A percentile compares a stretch with the other conserved stretches of the same genome.
Evolutionary conservation across 2,329 filamentous ascomycete species (phyloP).

Genomic region (Geosmithia putterillii): DNA sequence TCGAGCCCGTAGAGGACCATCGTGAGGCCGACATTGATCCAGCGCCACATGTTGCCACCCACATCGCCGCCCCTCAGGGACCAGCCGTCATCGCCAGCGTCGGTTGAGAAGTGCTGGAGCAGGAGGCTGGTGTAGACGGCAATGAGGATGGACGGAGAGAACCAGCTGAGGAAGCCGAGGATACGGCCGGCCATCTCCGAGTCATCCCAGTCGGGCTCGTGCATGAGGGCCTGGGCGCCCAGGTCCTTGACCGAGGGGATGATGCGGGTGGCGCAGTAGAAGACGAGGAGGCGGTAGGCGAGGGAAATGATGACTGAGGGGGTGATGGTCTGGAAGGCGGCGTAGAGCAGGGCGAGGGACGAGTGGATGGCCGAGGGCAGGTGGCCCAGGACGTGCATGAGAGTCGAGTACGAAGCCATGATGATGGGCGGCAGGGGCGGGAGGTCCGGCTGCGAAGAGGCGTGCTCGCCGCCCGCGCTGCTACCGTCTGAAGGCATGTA

Average conservation of each 20-base stretch:
- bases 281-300: constrained; percentile 84
- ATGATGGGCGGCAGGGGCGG: constrained; percentile 94
- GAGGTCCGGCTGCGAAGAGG: constrained; percentile 64
- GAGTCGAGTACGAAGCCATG: constrained; percentile 93
- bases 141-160: constrained; percentile 87
- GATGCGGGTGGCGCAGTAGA: constrained; percentile 90
- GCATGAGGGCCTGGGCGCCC: constrained; percentile 68
- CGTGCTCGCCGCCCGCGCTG: constrained; percentile 29
- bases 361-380: constrained; percentile 77
- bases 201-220: constrained; percentile 79
- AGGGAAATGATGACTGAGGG: constrained; percentile 93
- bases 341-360: constrained; percentile 73
- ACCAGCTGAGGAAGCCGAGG: constrained; percentile 79
- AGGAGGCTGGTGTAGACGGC: constrained; percentile 92
- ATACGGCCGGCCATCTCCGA: constrained; percentile 70
- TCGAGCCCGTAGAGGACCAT: constrained; percentile 88
- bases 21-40: constrained; percentile 82
- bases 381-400: constrained; percentile 71
- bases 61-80: constrained; percentile 67
- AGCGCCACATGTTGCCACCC: constrained; percentile 81
- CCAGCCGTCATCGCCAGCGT: constrained; percentile 63
- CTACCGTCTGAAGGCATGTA: constrained; percentile 71
- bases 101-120: constrained; percentile 87
- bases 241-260: constrained; percentile 87
- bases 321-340: constrained; percentile 89